Evolutionary conservation across 345 rosid genomes (phyloP), one percentile per base, ranked within the genome.

Genomic region (Draba incana): DNA sequence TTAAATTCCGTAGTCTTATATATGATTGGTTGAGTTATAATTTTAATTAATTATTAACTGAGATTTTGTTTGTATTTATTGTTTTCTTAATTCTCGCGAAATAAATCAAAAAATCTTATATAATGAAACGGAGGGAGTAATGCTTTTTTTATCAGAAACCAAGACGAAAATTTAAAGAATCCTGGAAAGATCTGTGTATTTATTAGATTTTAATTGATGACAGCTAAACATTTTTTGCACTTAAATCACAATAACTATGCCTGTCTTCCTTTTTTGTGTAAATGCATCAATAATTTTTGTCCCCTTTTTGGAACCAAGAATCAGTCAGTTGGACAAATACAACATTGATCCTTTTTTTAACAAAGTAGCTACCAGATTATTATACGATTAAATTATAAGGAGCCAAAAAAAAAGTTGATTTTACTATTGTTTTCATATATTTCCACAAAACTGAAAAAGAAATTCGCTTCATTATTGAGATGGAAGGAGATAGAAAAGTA

Each of bases 221-320:
- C 69, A 74, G 64, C 74, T 68, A 74, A 37, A 52, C 49, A 49
- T 14, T 42, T 20, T 59, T 68, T 49, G 68, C 58, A 67, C 28
- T 27, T 37, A 54, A 68, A 54, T 68, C 20, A 74, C 73, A 74
- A 52, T 74, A 66, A 43, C 49, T 74, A 55, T 33, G 39, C 14
- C 2, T 33, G 57, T 67, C 73, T 67, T 60, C 73, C 62, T 10
- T 60, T 74, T 54, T 13, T 28, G 66, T 67, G 78, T 74, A 61
- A 74, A 53, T 68, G 69, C 52, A 46, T 39, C 58, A 61, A 68
- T 74, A 67, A 74, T 49, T 67, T 44, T 9, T 66, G 58, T 60
- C 4, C 51, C 61, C 66, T 30, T 65, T 57, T 57, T 49, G 66
- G 66, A 65, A 73, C 61, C 62, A 66, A 58, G 71, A 73, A 44